Conservation (phyloP, 257 asterid species). For the Ligustrum vulgare region DNA sequence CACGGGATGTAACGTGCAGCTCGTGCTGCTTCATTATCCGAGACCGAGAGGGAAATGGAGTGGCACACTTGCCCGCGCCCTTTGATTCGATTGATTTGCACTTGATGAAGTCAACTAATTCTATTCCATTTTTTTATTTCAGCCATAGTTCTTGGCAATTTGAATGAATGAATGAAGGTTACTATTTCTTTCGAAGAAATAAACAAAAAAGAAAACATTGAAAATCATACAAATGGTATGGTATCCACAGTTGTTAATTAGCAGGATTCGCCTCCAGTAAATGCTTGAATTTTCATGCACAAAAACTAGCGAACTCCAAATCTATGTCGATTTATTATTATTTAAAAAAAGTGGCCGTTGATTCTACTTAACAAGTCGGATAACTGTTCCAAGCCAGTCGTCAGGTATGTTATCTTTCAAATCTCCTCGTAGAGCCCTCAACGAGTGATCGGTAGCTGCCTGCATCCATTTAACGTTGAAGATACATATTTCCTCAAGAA, state of each 20-base stretch:
- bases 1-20: too few species aligned
- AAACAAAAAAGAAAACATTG: background rate
- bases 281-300: background rate
- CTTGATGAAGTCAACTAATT: too few species aligned
- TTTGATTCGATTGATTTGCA: too few species aligned
- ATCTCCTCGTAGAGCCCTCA: conserved; percentile 50
- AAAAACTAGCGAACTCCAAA: background rate
- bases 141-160: too few species aligned
- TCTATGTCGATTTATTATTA: background rate
- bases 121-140: too few species aligned
- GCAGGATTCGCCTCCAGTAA: background rate
- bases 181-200: too few species aligned
- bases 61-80: too few species aligned
- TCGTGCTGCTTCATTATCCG: too few species aligned
- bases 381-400: conserved; percentile 88
- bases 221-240: background rate
- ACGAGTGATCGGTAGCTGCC: conserved; percentile 86
- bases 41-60: too few species aligned
- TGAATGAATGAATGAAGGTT: too few species aligned
- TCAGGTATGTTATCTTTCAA: conserved; percentile 42
- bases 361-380: conserved; percentile 50
- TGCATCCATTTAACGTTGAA: conserved; percentile 20
- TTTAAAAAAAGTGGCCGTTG: background rate
- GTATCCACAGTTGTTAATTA: background rate
- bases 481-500: background rate